phyloP scores from a whole-genome alignment of 2,329 filamentous ascomycete genomes.

The Clarireedia paspali region DNA sequence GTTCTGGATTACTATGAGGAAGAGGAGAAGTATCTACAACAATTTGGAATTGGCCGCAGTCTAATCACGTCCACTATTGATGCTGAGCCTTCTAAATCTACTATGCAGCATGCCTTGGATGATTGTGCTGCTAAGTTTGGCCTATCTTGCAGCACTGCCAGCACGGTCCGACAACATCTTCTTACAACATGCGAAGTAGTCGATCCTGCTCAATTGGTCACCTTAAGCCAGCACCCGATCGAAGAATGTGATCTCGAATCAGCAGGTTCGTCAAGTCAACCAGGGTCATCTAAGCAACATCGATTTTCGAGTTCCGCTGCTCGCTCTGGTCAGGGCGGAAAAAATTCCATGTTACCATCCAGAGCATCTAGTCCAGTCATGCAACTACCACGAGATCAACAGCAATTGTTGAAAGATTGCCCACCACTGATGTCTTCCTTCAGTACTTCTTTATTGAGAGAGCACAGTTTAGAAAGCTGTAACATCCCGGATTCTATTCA shows the following conservation, averaged over 20 bases:
- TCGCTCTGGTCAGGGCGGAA: neutral
- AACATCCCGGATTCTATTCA: neutral
- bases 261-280: neutral
- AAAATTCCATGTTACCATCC: neutral
- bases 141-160: neutral
- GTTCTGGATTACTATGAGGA: slow-evolving; percentile 21
- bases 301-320: neutral
- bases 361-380: no score
- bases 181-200: neutral
- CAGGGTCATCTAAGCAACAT: neutral
- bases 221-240: neutral
- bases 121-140: neutral
- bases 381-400: no score
- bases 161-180: neutral
- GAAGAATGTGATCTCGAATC: neutral
- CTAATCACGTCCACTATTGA: neutral
- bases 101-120: neutral
- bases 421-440: no score
- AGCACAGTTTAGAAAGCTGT: slow-evolving; percentile 8
- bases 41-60: neutral
- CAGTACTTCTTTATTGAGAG: neutral
- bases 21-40: slow-evolving; percentile 12
- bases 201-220: neutral
- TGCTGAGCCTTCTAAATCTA: neutral
- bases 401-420: no score